A percentile compares a stretch with the other conserved stretches of the same genome.
Evolutionary conservation across 176 grass and related monocot species (phyloP).

Genomic region (Tuctoria greenei): DNA sequence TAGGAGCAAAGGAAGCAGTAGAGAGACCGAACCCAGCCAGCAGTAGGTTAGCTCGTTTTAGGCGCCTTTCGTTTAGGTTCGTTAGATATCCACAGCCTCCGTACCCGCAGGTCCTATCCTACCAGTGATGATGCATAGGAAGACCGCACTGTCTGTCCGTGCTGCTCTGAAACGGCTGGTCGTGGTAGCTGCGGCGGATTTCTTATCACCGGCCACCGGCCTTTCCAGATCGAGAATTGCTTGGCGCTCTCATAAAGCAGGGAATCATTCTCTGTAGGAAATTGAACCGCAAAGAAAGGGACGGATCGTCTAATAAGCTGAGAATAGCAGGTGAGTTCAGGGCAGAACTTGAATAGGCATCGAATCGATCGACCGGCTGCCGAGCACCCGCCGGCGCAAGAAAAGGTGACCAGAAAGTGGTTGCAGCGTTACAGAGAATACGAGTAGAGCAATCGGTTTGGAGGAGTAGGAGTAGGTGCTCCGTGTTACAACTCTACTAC

Average conservation of each 20-base stretch:
- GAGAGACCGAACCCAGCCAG: too few species aligned
- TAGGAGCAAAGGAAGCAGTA: slow-evolving; percentile 31
- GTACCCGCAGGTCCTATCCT: neutral
- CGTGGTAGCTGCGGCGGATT: neutral
- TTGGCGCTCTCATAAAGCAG: neutral
- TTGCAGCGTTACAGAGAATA: slow-evolving; percentile 4
- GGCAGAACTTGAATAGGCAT: neutral
- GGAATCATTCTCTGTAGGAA: neutral
- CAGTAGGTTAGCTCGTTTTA: neutral
- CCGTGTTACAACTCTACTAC: neutral
- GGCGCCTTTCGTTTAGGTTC: neutral
- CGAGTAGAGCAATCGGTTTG: neutral
- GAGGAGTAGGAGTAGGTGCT: slow-evolving; percentile 17
- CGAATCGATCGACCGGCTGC: neutral
- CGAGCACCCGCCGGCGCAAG: neutral
- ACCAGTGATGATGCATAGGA: neutral
- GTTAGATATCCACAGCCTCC: neutral
- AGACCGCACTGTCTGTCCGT: neutral
- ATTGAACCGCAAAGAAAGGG: neutral
- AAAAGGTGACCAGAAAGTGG: neutral
- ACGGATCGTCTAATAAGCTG: neutral
- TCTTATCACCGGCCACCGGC: neutral
- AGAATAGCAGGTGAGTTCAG: neutral
- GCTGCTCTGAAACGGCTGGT: neutral
- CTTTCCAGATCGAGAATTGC: neutral